Conservation (phyloP, 1,284 basidiomycete genomes). For the Puccinia polysora region DNA sequence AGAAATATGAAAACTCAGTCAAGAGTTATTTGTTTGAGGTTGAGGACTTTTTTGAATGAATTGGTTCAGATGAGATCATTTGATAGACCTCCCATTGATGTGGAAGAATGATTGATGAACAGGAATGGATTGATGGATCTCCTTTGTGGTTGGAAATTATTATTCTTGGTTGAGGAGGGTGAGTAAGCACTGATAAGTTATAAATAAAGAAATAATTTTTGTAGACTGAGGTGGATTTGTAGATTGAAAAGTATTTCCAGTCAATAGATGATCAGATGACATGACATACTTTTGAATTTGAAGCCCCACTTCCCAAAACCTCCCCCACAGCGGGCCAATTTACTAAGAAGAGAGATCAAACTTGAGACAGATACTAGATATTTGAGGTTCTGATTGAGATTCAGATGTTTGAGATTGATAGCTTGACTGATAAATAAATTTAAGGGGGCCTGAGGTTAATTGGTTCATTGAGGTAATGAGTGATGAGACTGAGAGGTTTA, state of each 20-base stretch:
- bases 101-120: neutral
- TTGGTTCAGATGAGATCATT: conserved; percentile 15
- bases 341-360: conserved; percentile 77
- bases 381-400: conserved; percentile 53
- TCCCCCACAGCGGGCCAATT: conserved; percentile 84
- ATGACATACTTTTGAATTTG: conserved; percentile 61
- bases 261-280: conserved; percentile 3
- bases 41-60: conserved; percentile 1
- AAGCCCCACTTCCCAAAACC: conserved; percentile 86
- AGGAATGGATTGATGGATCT: conserved; percentile 9
- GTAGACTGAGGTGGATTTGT: conserved; percentile 8
- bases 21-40: neutral
- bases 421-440: conserved; percentile 30
- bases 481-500: neutral
- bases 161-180: neutral
- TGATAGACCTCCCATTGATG: neutral
- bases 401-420: neutral
- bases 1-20: too few species aligned
- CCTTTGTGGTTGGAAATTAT: conserved; percentile 1
- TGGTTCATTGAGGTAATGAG: neutral
- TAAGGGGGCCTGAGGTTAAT: conserved; percentile 14
- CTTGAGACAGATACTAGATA: conserved; percentile 62
- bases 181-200: neutral
- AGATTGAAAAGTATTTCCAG: conserved; percentile 9
- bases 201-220: conserved; percentile 6